Percentiles rank a stretch among this genome's conserved stretches.
phyloP scores from a whole-genome alignment of 306 rosid genomes.

The Vicia sativa region DNA sequence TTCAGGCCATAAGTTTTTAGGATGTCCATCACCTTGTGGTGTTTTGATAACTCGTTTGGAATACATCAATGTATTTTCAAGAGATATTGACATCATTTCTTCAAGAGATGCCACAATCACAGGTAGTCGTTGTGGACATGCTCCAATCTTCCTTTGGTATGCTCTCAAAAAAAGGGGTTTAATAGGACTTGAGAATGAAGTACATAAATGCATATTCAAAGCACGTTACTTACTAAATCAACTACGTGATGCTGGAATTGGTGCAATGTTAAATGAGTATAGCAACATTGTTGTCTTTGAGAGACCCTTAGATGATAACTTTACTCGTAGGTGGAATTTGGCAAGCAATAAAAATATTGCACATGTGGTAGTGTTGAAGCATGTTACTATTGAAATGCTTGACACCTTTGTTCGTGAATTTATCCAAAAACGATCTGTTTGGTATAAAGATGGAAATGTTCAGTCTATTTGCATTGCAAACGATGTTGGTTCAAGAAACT shows the following conservation, averaged over 20 bases:
- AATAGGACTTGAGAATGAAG: not conserved
- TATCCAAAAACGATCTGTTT: constrained; percentile 41
- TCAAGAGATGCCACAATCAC: constrained; percentile 25
- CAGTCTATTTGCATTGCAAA: constrained; percentile 1
- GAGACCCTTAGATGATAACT: constrained; percentile 58
- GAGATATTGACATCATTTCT: constrained; percentile 27
- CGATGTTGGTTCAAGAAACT: not conserved
- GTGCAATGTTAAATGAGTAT: constrained; percentile 66
- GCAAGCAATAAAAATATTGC: constrained; percentile 63
- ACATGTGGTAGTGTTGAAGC: constrained; percentile 57
- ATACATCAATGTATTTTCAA: constrained; percentile 53
- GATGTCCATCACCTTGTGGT: constrained; percentile 37
- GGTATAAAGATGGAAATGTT: not conserved
- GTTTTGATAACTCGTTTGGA: constrained; percentile 46
- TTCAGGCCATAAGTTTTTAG: constrained; percentile 36
- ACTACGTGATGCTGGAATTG: constrained; percentile 24
- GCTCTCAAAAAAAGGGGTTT: not conserved
- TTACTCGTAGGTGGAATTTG: constrained; percentile 59
- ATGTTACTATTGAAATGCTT: constrained; percentile 11
- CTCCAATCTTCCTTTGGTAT: constrained; percentile 20
- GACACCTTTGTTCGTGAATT: not conserved
- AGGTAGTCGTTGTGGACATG: constrained; percentile 13
- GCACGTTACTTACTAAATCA: constrained; percentile 47
- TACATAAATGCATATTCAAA: constrained; percentile 6
- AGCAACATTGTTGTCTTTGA: constrained; percentile 63